Conservation (phyloP, 78 protist genomes). For the Capsaspora owczarzaki region DNA sequence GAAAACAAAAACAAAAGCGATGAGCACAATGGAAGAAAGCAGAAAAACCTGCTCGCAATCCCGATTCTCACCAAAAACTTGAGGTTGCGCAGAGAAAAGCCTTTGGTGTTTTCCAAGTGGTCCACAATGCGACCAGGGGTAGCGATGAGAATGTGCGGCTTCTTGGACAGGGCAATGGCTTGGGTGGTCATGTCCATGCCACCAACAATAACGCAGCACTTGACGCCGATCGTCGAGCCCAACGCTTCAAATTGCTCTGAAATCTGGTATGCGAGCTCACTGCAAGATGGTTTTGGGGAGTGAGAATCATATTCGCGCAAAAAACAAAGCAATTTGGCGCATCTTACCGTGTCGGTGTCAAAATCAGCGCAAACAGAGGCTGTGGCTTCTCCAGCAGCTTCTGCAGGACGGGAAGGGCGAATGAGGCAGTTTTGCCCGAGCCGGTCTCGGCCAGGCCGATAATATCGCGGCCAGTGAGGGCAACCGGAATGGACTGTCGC, state of each 20-base stretch:
- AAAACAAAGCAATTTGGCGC: background rate
- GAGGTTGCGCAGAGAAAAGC: slow-evolving; percentile 67
- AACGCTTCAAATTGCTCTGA: slow-evolving; percentile 78
- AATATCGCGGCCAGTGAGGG: slow-evolving; percentile 65
- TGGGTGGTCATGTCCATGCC: slow-evolving; percentile 62
- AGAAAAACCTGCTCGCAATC: too few species aligned
- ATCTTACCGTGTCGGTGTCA: slow-evolving; percentile 64
- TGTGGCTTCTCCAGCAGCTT: slow-evolving; percentile 35
- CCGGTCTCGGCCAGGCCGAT: slow-evolving; percentile 60
- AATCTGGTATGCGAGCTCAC: slow-evolving; percentile 96
- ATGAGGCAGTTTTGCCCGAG: slow-evolving; percentile 64
- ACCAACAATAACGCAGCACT: slow-evolving; percentile 64
- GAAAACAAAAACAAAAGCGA: background rate
- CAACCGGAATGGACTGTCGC: slow-evolving; percentile 69
- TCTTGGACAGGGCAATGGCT: slow-evolving; percentile 62
- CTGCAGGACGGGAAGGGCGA: slow-evolving; percentile 36
- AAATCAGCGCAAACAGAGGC: slow-evolving; percentile 51
- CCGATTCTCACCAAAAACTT: slow-evolving; percentile 43
- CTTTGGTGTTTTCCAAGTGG: slow-evolving; percentile 87
- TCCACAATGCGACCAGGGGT: slow-evolving; percentile 94
- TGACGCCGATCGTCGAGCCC: slow-evolving; percentile 79
- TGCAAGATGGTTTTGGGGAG: background rate
- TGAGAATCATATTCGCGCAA: background rate
- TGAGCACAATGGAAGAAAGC: too few species aligned
- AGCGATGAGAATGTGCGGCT: slow-evolving; percentile 93